Evolutionary conservation across 768 basidiomycete genomes (phyloP).

Genomic region (Rhizopogon vinicolor): DNA sequence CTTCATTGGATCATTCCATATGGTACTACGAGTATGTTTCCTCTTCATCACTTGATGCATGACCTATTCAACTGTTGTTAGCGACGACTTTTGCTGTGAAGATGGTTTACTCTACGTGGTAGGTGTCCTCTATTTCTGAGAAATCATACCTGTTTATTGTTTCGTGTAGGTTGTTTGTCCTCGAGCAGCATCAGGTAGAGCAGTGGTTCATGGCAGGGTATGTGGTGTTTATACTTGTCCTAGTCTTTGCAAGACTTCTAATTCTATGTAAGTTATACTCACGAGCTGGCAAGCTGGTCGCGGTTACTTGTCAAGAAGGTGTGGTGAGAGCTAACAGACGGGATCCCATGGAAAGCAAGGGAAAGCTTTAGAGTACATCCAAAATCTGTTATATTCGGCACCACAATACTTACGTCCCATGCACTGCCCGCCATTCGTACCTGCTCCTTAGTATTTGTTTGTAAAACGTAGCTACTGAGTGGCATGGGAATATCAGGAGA

Average conservation of each 20-base stretch:
- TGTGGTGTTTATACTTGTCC: slow-evolving; percentile 14
- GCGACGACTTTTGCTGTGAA: slow-evolving; percentile 70
- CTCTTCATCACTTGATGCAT: not conserved
- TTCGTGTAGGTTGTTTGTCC: slow-evolving; percentile 55
- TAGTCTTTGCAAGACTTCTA: not conserved
- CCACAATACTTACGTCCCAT: no score
- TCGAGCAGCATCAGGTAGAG: slow-evolving; percentile 60
- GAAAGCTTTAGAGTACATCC: slow-evolving; percentile 28
- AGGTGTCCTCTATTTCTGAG: slow-evolving; percentile 18
- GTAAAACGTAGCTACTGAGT: no score
- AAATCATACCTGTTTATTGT: not conserved
- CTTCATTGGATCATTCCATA: slow-evolving; percentile 75
- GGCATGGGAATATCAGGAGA: no score
- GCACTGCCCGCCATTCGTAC: no score
- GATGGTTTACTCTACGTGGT: slow-evolving; percentile 82
- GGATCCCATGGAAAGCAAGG: slow-evolving; percentile 29
- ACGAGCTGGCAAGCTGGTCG: slow-evolving; percentile 59
- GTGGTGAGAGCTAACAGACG: slow-evolving; percentile 59
- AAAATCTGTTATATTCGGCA: not conserved
- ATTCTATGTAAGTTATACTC: slow-evolving; percentile 54
- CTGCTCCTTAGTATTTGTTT: no score
- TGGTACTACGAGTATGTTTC: slow-evolving; percentile 67
- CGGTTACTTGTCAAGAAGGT: slow-evolving; percentile 79
- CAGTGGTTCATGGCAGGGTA: slow-evolving; percentile 67
- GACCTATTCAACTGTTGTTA: slow-evolving; percentile 21